phyloP scores from a whole-genome alignment of 2,329 filamentous ascomycete genomes.

The Madurella mycetomatis region DNA sequence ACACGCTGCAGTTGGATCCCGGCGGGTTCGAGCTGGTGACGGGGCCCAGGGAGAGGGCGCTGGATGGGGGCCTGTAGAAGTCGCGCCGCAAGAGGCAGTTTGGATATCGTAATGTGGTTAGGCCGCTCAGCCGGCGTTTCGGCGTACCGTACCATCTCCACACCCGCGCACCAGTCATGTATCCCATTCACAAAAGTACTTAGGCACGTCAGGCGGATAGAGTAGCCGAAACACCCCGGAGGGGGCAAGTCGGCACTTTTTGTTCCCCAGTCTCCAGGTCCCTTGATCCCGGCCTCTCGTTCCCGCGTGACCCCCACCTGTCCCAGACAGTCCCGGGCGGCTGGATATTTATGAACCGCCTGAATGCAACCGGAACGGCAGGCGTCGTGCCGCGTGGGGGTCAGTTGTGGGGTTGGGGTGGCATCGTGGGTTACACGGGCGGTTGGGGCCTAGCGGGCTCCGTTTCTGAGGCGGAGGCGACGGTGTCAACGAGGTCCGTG shows the following conservation, averaged over 20 bases:
- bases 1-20: slow-evolving; percentile 55
- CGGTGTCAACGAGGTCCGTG: too few species aligned
- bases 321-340: neutral
- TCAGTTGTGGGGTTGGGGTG: neutral
- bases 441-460: too few species aligned
- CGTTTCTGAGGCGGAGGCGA: too few species aligned
- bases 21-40: slow-evolving; percentile 54
- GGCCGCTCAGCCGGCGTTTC: neutral
- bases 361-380: neutral
- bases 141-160: too few species aligned
- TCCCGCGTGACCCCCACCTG: neutral
- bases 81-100: too few species aligned
- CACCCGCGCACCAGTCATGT: too few species aligned
- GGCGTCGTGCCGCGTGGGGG: neutral
- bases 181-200: neutral
- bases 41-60: slow-evolving; percentile 48
- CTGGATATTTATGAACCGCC: neutral
- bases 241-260: neutral
- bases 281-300: neutral
- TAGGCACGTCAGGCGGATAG: neutral
- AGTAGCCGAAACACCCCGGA: neutral
- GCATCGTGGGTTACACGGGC: neutral
- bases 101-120: too few species aligned
- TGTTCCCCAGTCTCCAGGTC: neutral
- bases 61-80: slow-evolving; percentile 8